These are phyloP conservation scores for Basidiobolus meristosporus DNA, from an alignment of 371 early-diverging fungal genomes.

Conservation along the genomic window DNA sequence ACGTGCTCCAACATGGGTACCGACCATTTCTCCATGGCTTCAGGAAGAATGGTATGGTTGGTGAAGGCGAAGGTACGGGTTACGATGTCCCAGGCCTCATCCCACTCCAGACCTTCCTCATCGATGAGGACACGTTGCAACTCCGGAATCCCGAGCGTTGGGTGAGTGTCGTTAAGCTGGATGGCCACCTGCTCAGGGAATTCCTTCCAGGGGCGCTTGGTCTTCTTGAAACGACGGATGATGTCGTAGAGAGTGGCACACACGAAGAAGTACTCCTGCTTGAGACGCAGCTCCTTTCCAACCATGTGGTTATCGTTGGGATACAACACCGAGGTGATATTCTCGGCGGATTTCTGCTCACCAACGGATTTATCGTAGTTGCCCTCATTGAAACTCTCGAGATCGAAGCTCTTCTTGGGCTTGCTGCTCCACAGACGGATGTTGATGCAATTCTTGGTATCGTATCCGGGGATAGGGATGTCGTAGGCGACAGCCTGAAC, in stretches of 20 bases:
- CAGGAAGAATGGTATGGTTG: slow-evolving; percentile 89
- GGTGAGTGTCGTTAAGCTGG: slow-evolving; percentile 80
- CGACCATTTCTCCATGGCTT: slow-evolving; percentile 87
- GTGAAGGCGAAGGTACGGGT: slow-evolving; percentile 79
- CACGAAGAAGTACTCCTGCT: slow-evolving; percentile 89
- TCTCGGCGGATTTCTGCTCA: slow-evolving; percentile 75
- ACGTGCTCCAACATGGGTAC: slow-evolving; percentile 74
- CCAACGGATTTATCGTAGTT: slow-evolving; percentile 74
- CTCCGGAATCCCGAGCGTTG: slow-evolving; percentile 67
- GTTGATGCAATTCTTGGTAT: slow-evolving; percentile 73
- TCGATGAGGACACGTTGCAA: slow-evolving; percentile 74
- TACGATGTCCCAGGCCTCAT: slow-evolving; percentile 78
- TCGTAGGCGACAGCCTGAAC: slow-evolving; percentile 84
- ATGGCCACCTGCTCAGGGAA: slow-evolving; percentile 81
- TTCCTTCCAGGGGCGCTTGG: slow-evolving; percentile 53
- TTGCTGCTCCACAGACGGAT: slow-evolving; percentile 84
- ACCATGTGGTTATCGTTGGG: slow-evolving; percentile 87
- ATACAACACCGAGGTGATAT: slow-evolving; percentile 76
- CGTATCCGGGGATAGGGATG: slow-evolving; percentile 76
- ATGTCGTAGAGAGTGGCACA: slow-evolving; percentile 72
- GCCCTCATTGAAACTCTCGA: slow-evolving; percentile 75
- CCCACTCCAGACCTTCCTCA: slow-evolving; percentile 72
- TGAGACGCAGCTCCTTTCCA: slow-evolving; percentile 80
- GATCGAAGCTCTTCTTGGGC: slow-evolving; percentile 55
- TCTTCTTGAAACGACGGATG: slow-evolving; percentile 76